Base-by-base conservation (phyloP, 768 basidiomycete species). In the Tephrocybe sp. region DNA sequence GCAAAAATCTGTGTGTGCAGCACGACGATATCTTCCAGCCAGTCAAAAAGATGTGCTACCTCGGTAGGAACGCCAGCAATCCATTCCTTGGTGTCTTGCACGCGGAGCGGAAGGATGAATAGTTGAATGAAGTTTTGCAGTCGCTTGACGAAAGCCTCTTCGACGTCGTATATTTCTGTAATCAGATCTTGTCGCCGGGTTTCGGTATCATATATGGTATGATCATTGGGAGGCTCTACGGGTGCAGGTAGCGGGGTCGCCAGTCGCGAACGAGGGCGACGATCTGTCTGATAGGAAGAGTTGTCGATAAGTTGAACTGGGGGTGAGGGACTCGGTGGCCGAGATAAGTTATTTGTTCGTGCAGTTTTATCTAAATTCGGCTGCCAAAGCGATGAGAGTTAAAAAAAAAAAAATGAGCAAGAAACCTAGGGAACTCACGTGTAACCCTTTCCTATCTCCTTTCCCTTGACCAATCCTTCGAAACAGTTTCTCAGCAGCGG, bases 11-110 rank as follows among this genome's bases (percentile, higher is more conserved):
- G 77, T 4, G 72, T 69, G 57, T 97, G 94, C 1, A 94, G 71
- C 48, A 85, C 83, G 9, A 87, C 73, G 53, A 98, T 89, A 58
- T 92, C 90, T 57, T 95, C 92, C 44, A 95, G 69, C 85, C 89
- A 92, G 65, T 94, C 92, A 53, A 98, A 83, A 17, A 93, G 73
- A 10, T 82, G 80, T 0, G 84, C 76, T 11, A 92, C 74, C 32
- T 83, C 77, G 2, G 71, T 54, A 0, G 92, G 92, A 14, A 98
- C 79, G 14, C 92, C 92, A 1, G 81, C 70, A 33, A 96, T 85
- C 91, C 93, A 97, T 1, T 72, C 63, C 45, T 82, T 82, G 42
- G 77, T 83, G 57, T 85, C 78, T 53, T 85, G 81, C 2, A 81
- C 74, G 7, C 90, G 84, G 8, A 97, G 76, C 0, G 93, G 94